Percentiles rank a stretch among this genome's conserved stretches.
These are phyloP conservation scores for Gilbertella persicaria DNA, from an alignment of 371 early-diverging fungal species.

Conservation along the genomic window DNA sequence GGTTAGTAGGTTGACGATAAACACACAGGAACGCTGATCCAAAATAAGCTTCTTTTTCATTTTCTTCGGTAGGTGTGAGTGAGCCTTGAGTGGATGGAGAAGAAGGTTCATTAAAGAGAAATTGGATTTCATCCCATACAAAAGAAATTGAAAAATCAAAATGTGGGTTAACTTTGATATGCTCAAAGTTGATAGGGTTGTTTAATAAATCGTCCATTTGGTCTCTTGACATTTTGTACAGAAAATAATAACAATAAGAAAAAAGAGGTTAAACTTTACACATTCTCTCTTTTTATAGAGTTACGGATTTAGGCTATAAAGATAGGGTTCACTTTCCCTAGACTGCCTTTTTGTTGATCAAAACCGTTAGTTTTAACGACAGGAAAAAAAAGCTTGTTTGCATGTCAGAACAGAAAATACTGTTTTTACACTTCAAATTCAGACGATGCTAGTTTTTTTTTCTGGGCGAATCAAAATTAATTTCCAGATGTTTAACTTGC, in stretches of 20 bases:
- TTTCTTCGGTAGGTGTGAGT: not conserved
- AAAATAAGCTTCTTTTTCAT: conserved; percentile 1
- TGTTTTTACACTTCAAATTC: no score
- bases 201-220: not conserved
- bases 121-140: conserved; percentile 2
- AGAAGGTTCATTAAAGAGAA: not conserved
- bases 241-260: not conserved
- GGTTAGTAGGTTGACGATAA: not conserved
- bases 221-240: not conserved
- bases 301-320: not conserved
- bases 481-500: no score
- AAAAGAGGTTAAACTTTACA: not conserved
- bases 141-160: not conserved
- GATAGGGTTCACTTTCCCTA: no score
- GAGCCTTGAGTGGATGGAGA: conserved; percentile 3
- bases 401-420: no score
- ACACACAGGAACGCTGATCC: not conserved
- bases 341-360: no score
- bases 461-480: no score
- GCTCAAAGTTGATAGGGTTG: conserved; percentile 7
- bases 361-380: no score
- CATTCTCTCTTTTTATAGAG: not conserved
- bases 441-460: no score
- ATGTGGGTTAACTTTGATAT: conserved; percentile 1
- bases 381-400: not conserved